Base-by-base conservation (phyloP, 2,329 filamentous ascomycete genomes). In the Huntiella decipiens region DNA sequence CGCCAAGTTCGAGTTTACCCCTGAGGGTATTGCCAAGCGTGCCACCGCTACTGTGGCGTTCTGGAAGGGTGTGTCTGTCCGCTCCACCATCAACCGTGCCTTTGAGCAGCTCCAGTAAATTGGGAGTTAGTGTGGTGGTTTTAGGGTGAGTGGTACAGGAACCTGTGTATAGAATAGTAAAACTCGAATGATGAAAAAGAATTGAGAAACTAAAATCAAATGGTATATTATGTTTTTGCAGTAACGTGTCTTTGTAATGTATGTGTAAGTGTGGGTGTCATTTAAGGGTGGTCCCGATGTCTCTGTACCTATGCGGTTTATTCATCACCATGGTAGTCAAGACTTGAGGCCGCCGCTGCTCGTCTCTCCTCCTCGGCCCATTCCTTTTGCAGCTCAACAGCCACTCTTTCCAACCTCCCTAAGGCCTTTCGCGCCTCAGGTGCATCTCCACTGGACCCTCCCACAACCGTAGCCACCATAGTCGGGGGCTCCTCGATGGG, bases 1-100 rank as follows among this genome's bases (percentile, higher is more conserved):
- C 76, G 81, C 83, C 82, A 96, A 95, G 77, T 98, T 98, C 68
- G 91, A 96, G 67, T 96, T 98, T 73, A 98, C 88, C 43, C 83
- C 91, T 45, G 88, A 94, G 67, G 91, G 91, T 54, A 82, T 98
- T 62, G 72, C 83, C 68, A 95, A 96, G 82, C 86, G 91, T 58
- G 91, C 88, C 51, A 65, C 85, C 53, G 80, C 82, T 56, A 98
- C 91, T 53, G 70, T 96, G 58, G 78, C 96, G 62, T 98, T 95
- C 78, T 98, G 86, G 81, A 96, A 95, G 82, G 82, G 80, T 54
- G 76, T 79, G 31, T 70, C 82, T 62, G 73, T 95, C 59, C 85
- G 91, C 65, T 95, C 87, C 46, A 88, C 91, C 54, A 65, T 98
- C 67, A 94, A 96, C 77, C 83, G 86, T 63, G 91, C 91, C 58